Evolutionary conservation across 208 protist species (phyloP).

Genomic region (Acanthamoeba rhysodes): DNA sequence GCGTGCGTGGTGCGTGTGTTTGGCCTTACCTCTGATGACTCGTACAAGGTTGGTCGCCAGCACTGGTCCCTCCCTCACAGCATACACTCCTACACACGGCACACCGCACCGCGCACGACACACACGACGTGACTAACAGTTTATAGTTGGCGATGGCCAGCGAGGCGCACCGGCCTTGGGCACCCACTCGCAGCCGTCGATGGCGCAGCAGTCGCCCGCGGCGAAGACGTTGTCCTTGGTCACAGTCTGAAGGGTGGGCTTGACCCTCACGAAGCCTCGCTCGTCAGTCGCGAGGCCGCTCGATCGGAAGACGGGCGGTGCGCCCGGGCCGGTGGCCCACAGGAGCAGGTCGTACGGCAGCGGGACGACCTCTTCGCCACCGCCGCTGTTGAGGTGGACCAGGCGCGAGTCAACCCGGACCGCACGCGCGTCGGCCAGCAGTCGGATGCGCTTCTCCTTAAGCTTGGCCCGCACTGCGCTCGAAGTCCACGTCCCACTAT

Average conservation of each 20-base stretch:
- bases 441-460: not conserved
- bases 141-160: no score
- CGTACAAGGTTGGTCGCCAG: not conserved
- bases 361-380: no score
- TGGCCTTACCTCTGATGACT: not conserved
- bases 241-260: not conserved
- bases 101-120: no score
- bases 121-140: no score
- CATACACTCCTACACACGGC: no score
- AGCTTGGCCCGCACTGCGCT: not conserved
- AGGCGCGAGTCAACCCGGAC: not conserved
- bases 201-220: conserved; percentile 16
- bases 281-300: not conserved
- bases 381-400: not conserved
- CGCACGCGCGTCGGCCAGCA: not conserved
- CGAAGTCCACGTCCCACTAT: not conserved
- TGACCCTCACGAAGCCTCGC: not conserved
- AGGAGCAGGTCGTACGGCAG: not conserved
- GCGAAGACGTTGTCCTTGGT: not conserved
- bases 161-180: not conserved
- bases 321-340: conserved; percentile 10
- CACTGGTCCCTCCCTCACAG: not conserved
- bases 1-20: no score
- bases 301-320: not conserved
- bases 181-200: conserved; percentile 34